Conservation (phyloP, 75 land plant genomes). For the Selaginella tamariscina region DNA sequence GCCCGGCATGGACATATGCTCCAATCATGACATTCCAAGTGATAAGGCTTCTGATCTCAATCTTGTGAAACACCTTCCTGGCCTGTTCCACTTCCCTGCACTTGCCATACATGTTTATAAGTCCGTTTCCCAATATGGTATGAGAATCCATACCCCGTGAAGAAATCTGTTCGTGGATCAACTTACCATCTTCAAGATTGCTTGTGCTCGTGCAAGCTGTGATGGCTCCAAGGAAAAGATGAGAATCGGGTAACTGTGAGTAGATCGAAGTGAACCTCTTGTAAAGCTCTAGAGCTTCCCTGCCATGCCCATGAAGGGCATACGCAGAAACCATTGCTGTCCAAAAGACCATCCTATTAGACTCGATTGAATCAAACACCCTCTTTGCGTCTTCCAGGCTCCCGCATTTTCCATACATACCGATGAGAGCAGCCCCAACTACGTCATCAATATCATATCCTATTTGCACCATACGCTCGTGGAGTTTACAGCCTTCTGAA, state of each 20-base stretch:
- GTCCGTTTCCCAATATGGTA: background rate
- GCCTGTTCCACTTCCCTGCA: background rate
- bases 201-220: background rate
- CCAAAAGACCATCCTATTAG: background rate
- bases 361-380: background rate
- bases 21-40: background rate
- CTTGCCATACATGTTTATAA: background rate
- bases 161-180: background rate
- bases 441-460: background rate
- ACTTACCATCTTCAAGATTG: background rate
- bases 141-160: background rate
- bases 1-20: background rate
- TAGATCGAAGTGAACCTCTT: background rate
- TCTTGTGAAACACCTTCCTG: background rate
- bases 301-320: background rate
- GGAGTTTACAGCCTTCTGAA: background rate
- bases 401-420: background rate
- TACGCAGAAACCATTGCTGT: background rate
- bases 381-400: background rate
- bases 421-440: background rate
- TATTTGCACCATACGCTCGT: background rate
- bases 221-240: background rate
- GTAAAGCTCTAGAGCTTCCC: background rate
- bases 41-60: background rate
- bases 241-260: background rate